These are phyloP conservation scores for Cadophora gregata DNA, from an alignment of 2,329 filamentous ascomycete genomes.

Conservation along the genomic window DNA sequence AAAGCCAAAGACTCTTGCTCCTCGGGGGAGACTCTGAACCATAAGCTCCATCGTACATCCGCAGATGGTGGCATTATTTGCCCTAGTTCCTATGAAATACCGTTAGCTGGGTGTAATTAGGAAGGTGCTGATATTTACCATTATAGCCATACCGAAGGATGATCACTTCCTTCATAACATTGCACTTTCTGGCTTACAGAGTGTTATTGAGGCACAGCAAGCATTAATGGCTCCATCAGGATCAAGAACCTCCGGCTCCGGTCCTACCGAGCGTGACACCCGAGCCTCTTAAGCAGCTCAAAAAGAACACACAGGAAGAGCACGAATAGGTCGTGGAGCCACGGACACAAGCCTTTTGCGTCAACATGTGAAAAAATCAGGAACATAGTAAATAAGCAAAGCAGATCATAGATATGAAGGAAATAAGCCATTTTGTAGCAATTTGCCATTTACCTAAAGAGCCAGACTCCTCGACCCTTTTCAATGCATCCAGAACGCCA, in stretches of 20 bases:
- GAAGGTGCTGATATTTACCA: neutral
- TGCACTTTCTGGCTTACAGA: neutral
- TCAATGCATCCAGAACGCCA: constrained; percentile 25
- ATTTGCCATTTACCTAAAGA: constrained; percentile 12
- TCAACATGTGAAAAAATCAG: neutral
- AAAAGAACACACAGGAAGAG: neutral
- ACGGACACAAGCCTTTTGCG: neutral
- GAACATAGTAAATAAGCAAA: neutral
- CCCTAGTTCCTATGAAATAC: neutral
- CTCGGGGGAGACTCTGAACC: too few species aligned
- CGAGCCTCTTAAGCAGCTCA: neutral
- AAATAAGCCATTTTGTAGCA: neutral
- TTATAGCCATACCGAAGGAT: neutral
- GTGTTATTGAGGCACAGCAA: neutral
- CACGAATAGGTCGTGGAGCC: neutral
- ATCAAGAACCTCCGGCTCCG: neutral
- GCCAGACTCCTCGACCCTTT: constrained; percentile 24
- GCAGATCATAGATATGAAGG: neutral
- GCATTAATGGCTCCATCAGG: neutral
- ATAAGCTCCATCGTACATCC: too few species aligned
- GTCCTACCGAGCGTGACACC: neutral
- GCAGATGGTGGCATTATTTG: neutral
- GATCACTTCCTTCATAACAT: neutral
- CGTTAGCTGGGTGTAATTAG: neutral
- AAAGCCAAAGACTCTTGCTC: too few species aligned